These are phyloP conservation scores for Trypanosoma brucei DNA, from an alignment of 208 protist genomes.

Conservation along the genomic window DNA sequence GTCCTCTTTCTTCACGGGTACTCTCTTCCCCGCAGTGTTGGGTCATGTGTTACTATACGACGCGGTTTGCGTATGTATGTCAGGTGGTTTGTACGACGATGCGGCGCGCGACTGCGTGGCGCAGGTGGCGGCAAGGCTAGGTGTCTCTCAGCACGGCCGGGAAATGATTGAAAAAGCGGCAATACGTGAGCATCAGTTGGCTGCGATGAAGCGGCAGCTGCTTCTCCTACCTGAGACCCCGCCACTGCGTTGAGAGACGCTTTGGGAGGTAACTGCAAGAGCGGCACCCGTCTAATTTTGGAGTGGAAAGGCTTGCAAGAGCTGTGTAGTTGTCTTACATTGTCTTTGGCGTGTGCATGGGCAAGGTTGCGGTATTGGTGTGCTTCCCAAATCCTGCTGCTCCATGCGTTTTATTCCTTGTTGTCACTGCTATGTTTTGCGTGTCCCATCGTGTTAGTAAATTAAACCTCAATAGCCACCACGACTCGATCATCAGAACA, in stretches of 20 bases:
- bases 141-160: slow-evolving; percentile 51
- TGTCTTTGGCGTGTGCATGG: too few species aligned
- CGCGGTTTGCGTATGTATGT: slow-evolving; percentile 54
- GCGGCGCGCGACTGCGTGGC: slow-evolving; percentile 49
- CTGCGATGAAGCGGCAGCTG: slow-evolving; percentile 46
- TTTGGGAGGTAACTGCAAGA: neutral
- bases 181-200: slow-evolving; percentile 48
- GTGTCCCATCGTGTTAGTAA: too few species aligned
- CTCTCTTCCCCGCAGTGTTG: slow-evolving; percentile 40
- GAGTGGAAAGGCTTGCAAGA: too few species aligned
- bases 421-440: too few species aligned
- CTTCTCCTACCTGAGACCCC: slow-evolving; percentile 23
- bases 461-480: too few species aligned
- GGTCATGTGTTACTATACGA: slow-evolving; percentile 65
- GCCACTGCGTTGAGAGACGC: slow-evolving; percentile 1
- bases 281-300: too few species aligned
- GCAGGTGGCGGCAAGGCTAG: slow-evolving; percentile 48
- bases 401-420: too few species aligned
- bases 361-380: too few species aligned
- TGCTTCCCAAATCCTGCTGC: too few species aligned
- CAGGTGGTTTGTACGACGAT: slow-evolving; percentile 45
- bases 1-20: slow-evolving; percentile 19
- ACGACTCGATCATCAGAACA: too few species aligned
- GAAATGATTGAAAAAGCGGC: slow-evolving; percentile 63
- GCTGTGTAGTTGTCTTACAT: too few species aligned